Evolutionary conservation across 345 rosid genomes (phyloP).

Genomic region (Camelina hispida): DNA sequence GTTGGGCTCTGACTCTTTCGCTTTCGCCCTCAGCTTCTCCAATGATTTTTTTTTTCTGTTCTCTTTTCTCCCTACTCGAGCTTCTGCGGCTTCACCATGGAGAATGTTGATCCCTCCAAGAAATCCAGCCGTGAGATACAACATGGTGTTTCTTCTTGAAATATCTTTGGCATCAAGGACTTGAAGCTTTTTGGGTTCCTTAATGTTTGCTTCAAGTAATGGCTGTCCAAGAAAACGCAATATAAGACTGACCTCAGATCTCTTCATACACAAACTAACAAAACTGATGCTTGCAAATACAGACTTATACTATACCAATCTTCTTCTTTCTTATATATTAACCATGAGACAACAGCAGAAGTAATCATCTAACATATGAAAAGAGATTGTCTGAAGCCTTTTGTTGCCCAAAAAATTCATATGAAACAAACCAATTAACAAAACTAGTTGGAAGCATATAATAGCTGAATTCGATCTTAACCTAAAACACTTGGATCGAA

Average conservation of each 20-base stretch:
- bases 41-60: slow-evolving; percentile 45
- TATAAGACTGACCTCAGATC: slow-evolving; percentile 1
- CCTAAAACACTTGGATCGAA: background rate
- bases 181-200: slow-evolving; percentile 35
- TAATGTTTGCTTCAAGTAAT: slow-evolving; percentile 30
- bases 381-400: background rate
- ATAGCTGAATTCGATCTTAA: slow-evolving; percentile 8
- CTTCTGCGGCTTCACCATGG: slow-evolving; percentile 53
- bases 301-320: background rate
- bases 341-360: background rate
- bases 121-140: slow-evolving; percentile 45
- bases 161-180: slow-evolving; percentile 32
- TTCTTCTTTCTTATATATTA: background rate
- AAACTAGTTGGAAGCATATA: slow-evolving; percentile 15
- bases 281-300: slow-evolving; percentile 11
- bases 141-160: slow-evolving; percentile 53
- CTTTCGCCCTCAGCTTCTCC: slow-evolving; percentile 56
- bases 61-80: slow-evolving; percentile 54
- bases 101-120: slow-evolving; percentile 40
- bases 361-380: slow-evolving; percentile 14
- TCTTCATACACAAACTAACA: slow-evolving; percentile 12
- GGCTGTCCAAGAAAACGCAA: slow-evolving; percentile 21
- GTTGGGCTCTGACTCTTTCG: slow-evolving; percentile 37
- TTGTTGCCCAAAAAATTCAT: background rate
- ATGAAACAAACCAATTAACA: background rate